Evolutionary conservation across 2,329 filamentous ascomycete genomes (phyloP), one percentile per base, ranked within the genome.

Genomic region (Botrytis byssoidea): DNA sequence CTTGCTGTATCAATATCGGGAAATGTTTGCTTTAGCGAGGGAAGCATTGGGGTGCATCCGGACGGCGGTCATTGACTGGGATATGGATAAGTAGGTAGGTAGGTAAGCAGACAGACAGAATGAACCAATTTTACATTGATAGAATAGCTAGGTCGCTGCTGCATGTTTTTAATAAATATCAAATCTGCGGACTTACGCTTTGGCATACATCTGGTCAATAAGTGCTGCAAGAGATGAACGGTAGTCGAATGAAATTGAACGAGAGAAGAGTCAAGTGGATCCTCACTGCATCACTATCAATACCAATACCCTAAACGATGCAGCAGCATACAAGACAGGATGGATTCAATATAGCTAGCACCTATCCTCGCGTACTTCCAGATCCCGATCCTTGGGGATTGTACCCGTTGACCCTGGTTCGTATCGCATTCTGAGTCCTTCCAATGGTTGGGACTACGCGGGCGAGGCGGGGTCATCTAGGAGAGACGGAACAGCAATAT

Each of bases 21-120:
- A 73, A 40, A 48, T 40, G 32, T 42, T 32, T 69, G 71, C 71
- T 69, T 73, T 69, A 61, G 64, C 64, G 71, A 73, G 64, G 68
- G 48, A 69, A 51, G 40, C 44, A 73, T 25, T 57, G 37, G 64
- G 29, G 64, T 69, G 42, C 71, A 73, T 73, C 61, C 70, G 70
- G 60, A 59, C 29, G 44, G 42, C 29, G 44, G 42, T 37, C 66
- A 69, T 29, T 44, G 46, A 40, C 37, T 35, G 35, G 66, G 25
- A 40, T 42, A 57, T 8, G n/a, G 57, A 18, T 14, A 37, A 57
- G 25, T 68, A 42, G 66, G 42, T 48, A 35, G n/a, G n/a, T n/a
- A 29, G 66, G 42, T 48, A 35, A 48, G 66, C 48, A 32, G 32
- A 40, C 25, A 12, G 32, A 40, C 35, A 12, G 25, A 55, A 55